Conservation (phyloP, 2,329 filamentous ascomycete species). For the Sclerotinia trifoliorum region DNA sequence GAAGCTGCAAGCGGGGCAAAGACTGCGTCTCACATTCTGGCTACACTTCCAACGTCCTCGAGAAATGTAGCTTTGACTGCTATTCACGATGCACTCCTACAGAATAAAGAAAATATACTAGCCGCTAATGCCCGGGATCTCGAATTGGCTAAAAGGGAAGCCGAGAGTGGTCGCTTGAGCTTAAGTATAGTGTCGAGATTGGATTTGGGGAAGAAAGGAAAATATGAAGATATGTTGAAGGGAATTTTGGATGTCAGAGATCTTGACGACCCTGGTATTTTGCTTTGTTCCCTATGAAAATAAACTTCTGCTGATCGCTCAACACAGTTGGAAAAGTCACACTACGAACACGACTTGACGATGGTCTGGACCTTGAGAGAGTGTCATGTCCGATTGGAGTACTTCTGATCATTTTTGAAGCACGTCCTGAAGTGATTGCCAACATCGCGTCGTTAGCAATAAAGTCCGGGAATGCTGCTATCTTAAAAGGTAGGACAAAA, state of each 20-base stretch:
- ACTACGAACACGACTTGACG: constrained; percentile 80
- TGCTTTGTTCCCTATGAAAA: background rate
- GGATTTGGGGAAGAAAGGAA: constrained; percentile 81
- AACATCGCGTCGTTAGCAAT: constrained; percentile 95
- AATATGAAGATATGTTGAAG: constrained; percentile 97
- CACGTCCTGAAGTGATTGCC: constrained; percentile 94
- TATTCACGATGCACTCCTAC: constrained; percentile 74
- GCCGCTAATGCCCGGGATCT: constrained; percentile 85
- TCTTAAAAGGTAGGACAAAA: constrained; percentile 72
- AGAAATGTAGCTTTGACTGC: constrained; percentile 83
- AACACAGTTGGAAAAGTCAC: constrained; percentile 75
- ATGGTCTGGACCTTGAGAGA: constrained; percentile 79
- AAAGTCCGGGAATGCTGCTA: constrained; percentile 96
- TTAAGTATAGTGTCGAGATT: constrained; percentile 83
- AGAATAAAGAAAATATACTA: constrained; percentile 72
- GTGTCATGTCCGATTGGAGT: constrained; percentile 95
- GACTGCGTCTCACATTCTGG: constrained; percentile 76
- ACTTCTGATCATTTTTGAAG: constrained; percentile 98
- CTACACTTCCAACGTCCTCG: constrained; percentile 70
- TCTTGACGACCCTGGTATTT: constrained; percentile 77
- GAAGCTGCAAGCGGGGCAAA: constrained; percentile 78
- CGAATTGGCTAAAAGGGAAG: constrained; percentile 68
- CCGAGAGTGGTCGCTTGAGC: constrained; percentile 72
- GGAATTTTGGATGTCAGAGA: constrained; percentile 86
- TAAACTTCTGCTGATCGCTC: constrained; percentile 19